phyloP scores from a whole-genome alignment of 208 protist genomes.

The Wallacemonas sp. region DNA sequence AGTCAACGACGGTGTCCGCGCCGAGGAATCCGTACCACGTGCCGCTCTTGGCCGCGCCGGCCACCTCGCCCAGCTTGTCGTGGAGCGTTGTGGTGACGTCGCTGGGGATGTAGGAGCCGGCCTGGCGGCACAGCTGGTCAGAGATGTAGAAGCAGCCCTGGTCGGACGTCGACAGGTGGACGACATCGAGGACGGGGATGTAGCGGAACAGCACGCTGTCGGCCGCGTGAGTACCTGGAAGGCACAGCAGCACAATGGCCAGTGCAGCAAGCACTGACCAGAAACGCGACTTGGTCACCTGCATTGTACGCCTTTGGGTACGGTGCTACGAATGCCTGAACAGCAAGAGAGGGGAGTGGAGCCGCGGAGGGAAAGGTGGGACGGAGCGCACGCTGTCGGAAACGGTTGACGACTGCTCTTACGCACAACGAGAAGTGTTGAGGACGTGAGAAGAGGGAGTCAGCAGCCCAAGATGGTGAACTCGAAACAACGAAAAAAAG shows the following conservation, averaged over 20 bases:
- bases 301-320: too few species aligned
- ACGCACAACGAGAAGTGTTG: too few species aligned
- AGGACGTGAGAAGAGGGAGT: too few species aligned
- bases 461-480: neutral
- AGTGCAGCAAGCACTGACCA: neutral
- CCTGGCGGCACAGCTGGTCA: neutral
- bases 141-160: neutral
- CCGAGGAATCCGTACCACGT: slow-evolving; percentile 17
- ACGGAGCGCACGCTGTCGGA: too few species aligned
- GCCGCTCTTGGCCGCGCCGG: neutral
- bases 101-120: neutral
- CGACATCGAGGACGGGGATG: slow-evolving; percentile 8
- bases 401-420: too few species aligned
- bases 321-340: too few species aligned
- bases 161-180: neutral
- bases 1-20: slow-evolving; percentile 2
- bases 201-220: neutral
- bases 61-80: neutral
- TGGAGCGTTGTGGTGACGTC: neutral
- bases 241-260: neutral
- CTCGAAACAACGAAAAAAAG: neutral
- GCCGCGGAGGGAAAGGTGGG: too few species aligned
- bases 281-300: neutral
- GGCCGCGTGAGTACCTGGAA: neutral
- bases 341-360: neutral